Percentiles rank a stretch among this genome's conserved stretches.
Evolutionary conservation across 2,329 filamentous ascomycete species (phyloP).

Genomic region (Coleophoma eucalyptorum): DNA sequence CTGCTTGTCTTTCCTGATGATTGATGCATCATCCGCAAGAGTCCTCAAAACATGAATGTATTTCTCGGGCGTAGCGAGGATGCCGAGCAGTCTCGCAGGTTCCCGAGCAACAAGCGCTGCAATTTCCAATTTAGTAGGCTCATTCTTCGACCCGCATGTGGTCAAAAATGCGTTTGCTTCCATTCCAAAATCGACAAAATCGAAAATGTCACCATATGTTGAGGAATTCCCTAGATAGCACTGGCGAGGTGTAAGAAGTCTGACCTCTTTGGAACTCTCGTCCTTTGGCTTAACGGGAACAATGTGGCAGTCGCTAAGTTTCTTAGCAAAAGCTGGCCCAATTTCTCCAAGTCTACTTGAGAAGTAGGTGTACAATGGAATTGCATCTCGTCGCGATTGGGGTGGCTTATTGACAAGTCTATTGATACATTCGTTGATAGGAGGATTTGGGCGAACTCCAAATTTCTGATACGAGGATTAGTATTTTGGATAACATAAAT

Average conservation of each 20-base stretch:
- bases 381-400: slow-evolving; percentile 59
- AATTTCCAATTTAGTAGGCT: slow-evolving; percentile 84
- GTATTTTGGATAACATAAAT: neutral
- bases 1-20: slow-evolving; percentile 73
- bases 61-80: slow-evolving; percentile 77
- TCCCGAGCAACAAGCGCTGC: slow-evolving; percentile 80
- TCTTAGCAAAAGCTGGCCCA: slow-evolving; percentile 53
- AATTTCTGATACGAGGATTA: slow-evolving; percentile 54
- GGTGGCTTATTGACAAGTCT: slow-evolving; percentile 71
- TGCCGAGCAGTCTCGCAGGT: slow-evolving; percentile 75
- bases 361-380: slow-evolving; percentile 78
- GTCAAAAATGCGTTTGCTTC: slow-evolving; percentile 87
- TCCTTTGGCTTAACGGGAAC: slow-evolving; percentile 56
- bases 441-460: slow-evolving; percentile 78
- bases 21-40: slow-evolving; percentile 67
- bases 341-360: slow-evolving; percentile 73
- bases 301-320: slow-evolving; percentile 62
- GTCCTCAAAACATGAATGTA: slow-evolving; percentile 81
- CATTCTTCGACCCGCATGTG: slow-evolving; percentile 84
- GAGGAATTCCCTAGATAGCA: slow-evolving; percentile 74
- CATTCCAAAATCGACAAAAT: slow-evolving; percentile 90
- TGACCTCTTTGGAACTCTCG: slow-evolving; percentile 27
- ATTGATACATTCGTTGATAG: slow-evolving; percentile 72
- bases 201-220: slow-evolving; percentile 84
- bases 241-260: slow-evolving; percentile 63